Evolutionary conservation across 257 asterid species (phyloP).

Genomic region (Nicotiana paniculata): DNA sequence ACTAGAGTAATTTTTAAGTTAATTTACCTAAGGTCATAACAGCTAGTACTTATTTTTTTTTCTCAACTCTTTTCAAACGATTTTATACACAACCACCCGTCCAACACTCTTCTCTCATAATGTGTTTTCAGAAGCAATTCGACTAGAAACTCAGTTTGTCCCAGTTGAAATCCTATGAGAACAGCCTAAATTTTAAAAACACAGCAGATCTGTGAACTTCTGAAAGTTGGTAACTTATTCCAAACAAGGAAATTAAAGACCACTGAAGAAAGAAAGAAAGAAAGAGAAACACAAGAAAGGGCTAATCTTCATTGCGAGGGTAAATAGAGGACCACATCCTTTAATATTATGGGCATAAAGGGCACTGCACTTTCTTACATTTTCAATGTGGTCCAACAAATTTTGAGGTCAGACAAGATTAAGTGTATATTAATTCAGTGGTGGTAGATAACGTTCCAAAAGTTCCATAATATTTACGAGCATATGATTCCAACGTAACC

Average conservation of each 20-base stretch:
- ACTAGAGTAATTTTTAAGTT: too few species aligned
- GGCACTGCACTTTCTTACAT: slow-evolving; percentile 26
- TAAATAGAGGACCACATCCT: slow-evolving; percentile 7
- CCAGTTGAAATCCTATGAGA: too few species aligned
- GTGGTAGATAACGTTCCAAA: not conserved
- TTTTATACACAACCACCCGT: too few species aligned
- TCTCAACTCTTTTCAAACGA: too few species aligned
- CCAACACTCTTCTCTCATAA: too few species aligned
- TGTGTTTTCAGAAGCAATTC: not conserved
- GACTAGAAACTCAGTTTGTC: too few species aligned
- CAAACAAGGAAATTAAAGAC: slow-evolving; percentile 7
- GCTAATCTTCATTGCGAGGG: too few species aligned
- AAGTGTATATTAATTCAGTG: not conserved
- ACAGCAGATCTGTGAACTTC: not conserved
- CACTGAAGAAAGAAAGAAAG: not conserved
- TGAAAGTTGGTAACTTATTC: not conserved
- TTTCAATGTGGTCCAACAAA: not conserved
- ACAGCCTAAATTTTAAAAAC: not conserved
- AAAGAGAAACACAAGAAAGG: too few species aligned
- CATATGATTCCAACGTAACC: not conserved
- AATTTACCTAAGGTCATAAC: too few species aligned
- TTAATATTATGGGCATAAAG: slow-evolving; percentile 21
- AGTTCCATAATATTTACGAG: not conserved
- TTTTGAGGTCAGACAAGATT: not conserved
- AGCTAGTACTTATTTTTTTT: too few species aligned